Evolutionary conservation across 192 early-diverging fungal genomes (phyloP), one percentile per base, ranked within the genome.

Genomic region (Backusella tuberculispora): DNA sequence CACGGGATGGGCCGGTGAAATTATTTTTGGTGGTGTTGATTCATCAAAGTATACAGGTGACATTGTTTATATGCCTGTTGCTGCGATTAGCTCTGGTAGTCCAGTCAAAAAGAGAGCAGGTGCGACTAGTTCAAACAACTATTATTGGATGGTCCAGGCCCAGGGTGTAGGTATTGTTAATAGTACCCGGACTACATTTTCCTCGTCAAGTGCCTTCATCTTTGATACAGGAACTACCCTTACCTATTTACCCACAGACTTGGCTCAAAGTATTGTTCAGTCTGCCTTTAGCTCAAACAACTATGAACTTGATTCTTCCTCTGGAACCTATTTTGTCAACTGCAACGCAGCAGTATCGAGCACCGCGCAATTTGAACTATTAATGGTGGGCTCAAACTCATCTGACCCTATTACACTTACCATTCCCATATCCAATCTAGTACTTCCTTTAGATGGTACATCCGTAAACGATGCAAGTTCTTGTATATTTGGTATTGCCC

Each of bases 1-100:
- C 6, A 68, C 44, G 7, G 79, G 75, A n/a, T 75, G 71, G 48
- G 19, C 80, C 3, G 89, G 88, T 4, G 83, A 85, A 68, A 76
- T 90, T 29, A 82, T 76, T 10, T 80, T 90, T 75, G 86, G 85
- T 63, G 88, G 88, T 14, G 69, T 85, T 45, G 88, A 89, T 73
- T 12, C 44, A 7, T 50, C 63, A 14, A 86, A 87, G 63, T 86
- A 81, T 53, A 81, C 85, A 15, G 89, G 88, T 14, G 41, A 78
- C 17, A 73, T 89, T 65, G 80, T 63, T 53, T 89, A 87, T 72
- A 60, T 85, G 17, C 82, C 84, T 15, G 80, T 85, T 6, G 68
- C 46, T 5, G 15, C 68, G 1, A 45, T 69, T 26, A 47, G 21
- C 6, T 21, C 68, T 6, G 45, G 5, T 13, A 69, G 14, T 26